Evolutionary conservation across 1,139 yeast genomes (phyloP), one percentile per base, ranked within the genome.

Genomic region (Hyphopichia buzzinii): DNA sequence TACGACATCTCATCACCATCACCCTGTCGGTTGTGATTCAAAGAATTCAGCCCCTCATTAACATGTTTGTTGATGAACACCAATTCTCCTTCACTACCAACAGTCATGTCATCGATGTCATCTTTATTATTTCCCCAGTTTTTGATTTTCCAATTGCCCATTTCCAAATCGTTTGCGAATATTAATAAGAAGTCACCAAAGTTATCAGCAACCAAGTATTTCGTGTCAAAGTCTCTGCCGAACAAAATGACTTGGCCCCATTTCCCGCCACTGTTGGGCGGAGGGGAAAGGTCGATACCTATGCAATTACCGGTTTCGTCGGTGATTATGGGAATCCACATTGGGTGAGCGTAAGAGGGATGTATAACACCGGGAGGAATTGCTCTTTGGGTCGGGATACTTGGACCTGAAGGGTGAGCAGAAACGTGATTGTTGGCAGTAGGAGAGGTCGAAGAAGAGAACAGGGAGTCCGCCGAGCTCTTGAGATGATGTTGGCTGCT

Each of bases 291-390:
- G 59, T 90, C 97, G 11, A 90, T 72, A 33, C 90, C 97, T 36
- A 90, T 81, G 54, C 88, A 88, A 62, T 90, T 90, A 14, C 97
- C 97, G 8, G 85, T 82, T 41, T 79, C 81, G 56, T 90, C 97
- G 10, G 95, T 86, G 15, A 88, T 77, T 30, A 90, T 60, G 2
- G 97, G 97, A 37, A 90, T 82, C 97, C 97, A 90, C 53, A 77
- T 79, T 5, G 88, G 81, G 57, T 88, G 89, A 2, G 96, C 92
- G 62, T 86, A 90, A 1, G 78, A 79, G 3, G 74, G 69, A 52
- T 84, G 86, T 23, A 89, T 68, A 7, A 79, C 62, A 4, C 80
- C 80, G 13, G 87, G 86, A 4, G 97, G 97, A 11, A 84, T 71
- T 1, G 88, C 79, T 36, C 68, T 69, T 61, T 89, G 97, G 32